phyloP scores from a whole-genome alignment of 257 asterid species.

The Penstemon barbatus region DNA sequence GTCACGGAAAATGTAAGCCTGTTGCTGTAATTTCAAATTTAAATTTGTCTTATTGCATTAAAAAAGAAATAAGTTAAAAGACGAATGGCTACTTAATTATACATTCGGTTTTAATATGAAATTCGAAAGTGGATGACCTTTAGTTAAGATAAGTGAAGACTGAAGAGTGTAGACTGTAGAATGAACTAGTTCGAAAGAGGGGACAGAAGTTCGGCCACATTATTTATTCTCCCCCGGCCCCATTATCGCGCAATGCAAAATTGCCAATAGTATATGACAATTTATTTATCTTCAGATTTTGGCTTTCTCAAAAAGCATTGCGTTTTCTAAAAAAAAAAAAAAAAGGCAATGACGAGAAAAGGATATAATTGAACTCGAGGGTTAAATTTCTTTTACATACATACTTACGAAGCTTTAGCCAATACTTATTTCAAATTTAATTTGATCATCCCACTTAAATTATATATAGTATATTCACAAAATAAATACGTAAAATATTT shows the following conservation, averaged over 20 bases:
- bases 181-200: conserved; percentile 9
- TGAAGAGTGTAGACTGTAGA: neutral
- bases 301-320: too few species aligned
- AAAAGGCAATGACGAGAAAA: too few species aligned
- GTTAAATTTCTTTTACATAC: too few species aligned
- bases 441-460: too few species aligned
- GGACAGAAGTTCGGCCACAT: conserved; percentile 13
- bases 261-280: neutral
- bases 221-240: neutral
- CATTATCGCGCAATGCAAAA: neutral
- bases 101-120: neutral
- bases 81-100: neutral
- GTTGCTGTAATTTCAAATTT: too few species aligned
- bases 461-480: too few species aligned
- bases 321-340: too few species aligned
- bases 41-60: neutral
- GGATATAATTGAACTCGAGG: too few species aligned
- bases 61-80: neutral
- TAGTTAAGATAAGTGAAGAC: neutral
- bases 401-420: too few species aligned
- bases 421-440: too few species aligned
- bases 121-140: neutral
- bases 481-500: too few species aligned
- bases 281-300: too few species aligned
- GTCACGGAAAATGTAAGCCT: conserved; percentile 15